These are phyloP conservation scores for Monosporascus sp. DNA, from an alignment of 2,329 filamentous ascomycete species.

Conservation along the genomic window DNA sequence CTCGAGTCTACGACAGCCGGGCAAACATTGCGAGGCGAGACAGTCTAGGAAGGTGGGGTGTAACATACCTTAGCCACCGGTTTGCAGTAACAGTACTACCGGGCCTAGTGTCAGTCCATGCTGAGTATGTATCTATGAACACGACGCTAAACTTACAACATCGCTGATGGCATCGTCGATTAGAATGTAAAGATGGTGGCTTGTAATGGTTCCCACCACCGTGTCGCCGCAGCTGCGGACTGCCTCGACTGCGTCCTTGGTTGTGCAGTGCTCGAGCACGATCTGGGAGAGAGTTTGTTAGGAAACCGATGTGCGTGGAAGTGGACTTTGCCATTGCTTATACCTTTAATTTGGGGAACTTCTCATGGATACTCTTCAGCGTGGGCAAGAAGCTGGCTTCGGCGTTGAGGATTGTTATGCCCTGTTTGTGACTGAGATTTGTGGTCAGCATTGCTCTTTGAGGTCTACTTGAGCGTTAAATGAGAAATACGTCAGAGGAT, in stretches of 20 bases:
- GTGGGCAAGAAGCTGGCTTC: constrained; percentile 62
- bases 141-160: background rate
- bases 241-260: constrained; percentile 54
- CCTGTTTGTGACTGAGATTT: constrained; percentile 8
- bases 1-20: no score
- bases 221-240: constrained; percentile 55
- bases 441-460: background rate
- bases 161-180: constrained; percentile 38
- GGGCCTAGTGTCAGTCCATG: constrained; percentile 36
- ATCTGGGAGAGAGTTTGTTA: constrained; percentile 8
- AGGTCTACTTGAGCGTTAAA: background rate
- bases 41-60: background rate
- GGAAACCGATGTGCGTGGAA: background rate
- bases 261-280: constrained; percentile 60
- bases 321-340: constrained; percentile 23
- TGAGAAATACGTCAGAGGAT: no score
- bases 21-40: background rate
- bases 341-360: constrained; percentile 32
- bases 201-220: constrained; percentile 60
- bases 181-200: constrained; percentile 57
- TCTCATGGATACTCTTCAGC: constrained; percentile 49
- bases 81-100: constrained; percentile 62
- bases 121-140: background rate
- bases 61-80: constrained; percentile 50
- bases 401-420: constrained; percentile 49